Base-by-base conservation (phyloP, 2,329 filamentous ascomycete genomes). In the Aureobasidium sp. region DNA sequence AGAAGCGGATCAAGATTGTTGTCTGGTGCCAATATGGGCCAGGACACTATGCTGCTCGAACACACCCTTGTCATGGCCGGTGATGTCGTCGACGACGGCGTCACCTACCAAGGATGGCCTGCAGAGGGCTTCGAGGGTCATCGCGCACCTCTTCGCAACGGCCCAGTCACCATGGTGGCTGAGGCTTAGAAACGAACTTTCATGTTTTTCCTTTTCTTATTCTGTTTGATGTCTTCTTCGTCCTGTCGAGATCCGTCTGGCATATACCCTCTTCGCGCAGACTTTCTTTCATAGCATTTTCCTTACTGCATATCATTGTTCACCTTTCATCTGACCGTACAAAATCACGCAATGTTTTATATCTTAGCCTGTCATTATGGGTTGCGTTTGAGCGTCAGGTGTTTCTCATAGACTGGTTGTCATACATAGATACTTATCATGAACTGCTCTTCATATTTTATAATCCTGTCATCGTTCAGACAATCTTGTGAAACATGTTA, bases 61-160 rank as follows among this genome's bases (percentile, higher is more conserved):
- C 82, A 85, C 64, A 84, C 82, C 0, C 73, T 84, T 4, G 75
- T 85, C 45, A 80, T 85, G 76, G 78, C 78, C 1, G 82, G 82
- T 5, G 81, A 85, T 67, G 73, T 81, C 44, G 81, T 83, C 0
- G 80, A 80, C 53, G 75, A 77, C 59, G 76, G 75, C 0, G 71
- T 68, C 60, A 80, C 79, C 1, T 78, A 81, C 71, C 82, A 84
- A 68, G 82, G 82, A 0, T 84, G 81, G 81, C 81, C 82, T 1
- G 79, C 76, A 1, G 76, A 77, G 58, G 70, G 72, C 59, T 79
- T 76, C 63, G 49, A 54, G 16, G 50, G 42, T 25, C 27, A 32
- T 3, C 42, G 54, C 30, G 54, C 54, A 13, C 54, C 54, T 45
- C 53, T 54, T 42, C 50, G 50, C 50, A 54, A 54, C n/a, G 50